phyloP scores from a whole-genome alignment of 768 basidiomycete genomes.

The Omphalotus guepiniiformis region DNA sequence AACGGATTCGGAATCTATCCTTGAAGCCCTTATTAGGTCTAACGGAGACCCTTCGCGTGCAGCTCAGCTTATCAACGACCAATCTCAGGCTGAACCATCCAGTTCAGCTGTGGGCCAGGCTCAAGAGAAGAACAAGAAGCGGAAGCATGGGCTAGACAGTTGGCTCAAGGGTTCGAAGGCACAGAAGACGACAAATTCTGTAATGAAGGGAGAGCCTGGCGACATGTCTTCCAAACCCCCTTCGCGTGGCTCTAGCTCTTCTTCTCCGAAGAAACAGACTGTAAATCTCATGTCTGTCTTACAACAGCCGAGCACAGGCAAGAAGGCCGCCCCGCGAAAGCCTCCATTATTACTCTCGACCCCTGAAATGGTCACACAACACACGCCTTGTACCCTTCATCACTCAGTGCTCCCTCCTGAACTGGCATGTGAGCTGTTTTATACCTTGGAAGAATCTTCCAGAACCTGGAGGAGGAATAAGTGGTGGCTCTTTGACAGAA shows the following conservation, averaged over 20 bases:
- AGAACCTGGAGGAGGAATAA: slow-evolving; percentile 65
- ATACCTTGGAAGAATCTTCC: slow-evolving; percentile 63
- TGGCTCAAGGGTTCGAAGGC: slow-evolving; percentile 43
- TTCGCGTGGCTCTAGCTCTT: background rate
- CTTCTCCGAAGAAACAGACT: slow-evolving; percentile 11
- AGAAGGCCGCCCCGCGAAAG: slow-evolving; percentile 32
- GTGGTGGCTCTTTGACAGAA: slow-evolving; percentile 81
- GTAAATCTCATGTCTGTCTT: slow-evolving; percentile 55
- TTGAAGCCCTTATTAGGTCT: slow-evolving; percentile 54
- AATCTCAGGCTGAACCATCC: background rate
- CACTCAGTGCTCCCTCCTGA: slow-evolving; percentile 64
- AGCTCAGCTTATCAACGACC: slow-evolving; percentile 33
- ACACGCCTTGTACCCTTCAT: slow-evolving; percentile 77
- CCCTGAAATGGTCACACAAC: slow-evolving; percentile 58
- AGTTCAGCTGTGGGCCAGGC: slow-evolving; percentile 12
- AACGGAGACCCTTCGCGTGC: slow-evolving; percentile 56
- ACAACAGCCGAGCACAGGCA: slow-evolving; percentile 34
- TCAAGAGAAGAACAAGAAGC: slow-evolving; percentile 46
- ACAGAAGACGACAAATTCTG: background rate
- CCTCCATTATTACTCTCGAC: slow-evolving; percentile 62
- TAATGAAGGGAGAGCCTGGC: background rate
- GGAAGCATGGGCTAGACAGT: slow-evolving; percentile 37
- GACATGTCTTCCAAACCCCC: background rate
- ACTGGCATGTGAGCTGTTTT: slow-evolving; percentile 71
- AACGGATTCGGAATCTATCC: slow-evolving; percentile 37